A percentile compares a stretch with the other conserved stretches of the same genome.
These are phyloP conservation scores for Lichina pygmaea DNA, from an alignment of 495 filamentous ascomycete genomes.

Conservation along the genomic window DNA sequence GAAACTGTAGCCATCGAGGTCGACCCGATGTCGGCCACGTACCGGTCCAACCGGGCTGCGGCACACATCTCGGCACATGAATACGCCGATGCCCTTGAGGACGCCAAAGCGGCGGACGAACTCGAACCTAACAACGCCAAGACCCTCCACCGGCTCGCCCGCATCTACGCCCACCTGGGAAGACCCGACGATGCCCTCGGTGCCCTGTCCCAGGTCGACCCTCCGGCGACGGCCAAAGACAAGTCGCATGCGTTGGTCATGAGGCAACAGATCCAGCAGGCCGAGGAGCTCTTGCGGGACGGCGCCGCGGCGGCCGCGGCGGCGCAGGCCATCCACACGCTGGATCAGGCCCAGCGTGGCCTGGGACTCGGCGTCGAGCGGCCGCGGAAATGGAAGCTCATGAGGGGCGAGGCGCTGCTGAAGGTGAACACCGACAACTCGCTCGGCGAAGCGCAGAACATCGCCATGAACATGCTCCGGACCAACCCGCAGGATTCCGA, in stretches of 20 bases:
- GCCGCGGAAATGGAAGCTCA: slow-evolving; percentile 77
- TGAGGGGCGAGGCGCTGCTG: slow-evolving; percentile 82
- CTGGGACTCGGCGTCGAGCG: slow-evolving; percentile 44
- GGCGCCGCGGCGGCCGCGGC: slow-evolving; percentile 39
- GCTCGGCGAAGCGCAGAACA: slow-evolving; percentile 70
- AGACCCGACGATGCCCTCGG: slow-evolving; percentile 63
- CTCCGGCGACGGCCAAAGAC: slow-evolving; percentile 60
- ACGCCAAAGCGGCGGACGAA: slow-evolving; percentile 53
- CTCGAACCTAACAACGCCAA: slow-evolving; percentile 63
- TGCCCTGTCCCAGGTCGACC: slow-evolving; percentile 44
- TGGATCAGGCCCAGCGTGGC: slow-evolving; percentile 64
- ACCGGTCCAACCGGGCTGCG: slow-evolving; percentile 83
- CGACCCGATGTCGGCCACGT: slow-evolving; percentile 55
- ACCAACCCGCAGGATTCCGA: slow-evolving; percentile 80
- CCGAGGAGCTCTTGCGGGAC: slow-evolving; percentile 43
- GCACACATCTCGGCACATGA: slow-evolving; percentile 67
- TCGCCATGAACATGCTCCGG: slow-evolving; percentile 65
- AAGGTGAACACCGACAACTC: slow-evolving; percentile 80
- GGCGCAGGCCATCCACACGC: slow-evolving; percentile 60
- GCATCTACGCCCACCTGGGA: slow-evolving; percentile 68
- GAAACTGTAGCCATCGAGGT: slow-evolving; percentile 44
- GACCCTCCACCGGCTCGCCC: slow-evolving; percentile 62
- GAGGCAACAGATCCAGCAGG: slow-evolving; percentile 55
- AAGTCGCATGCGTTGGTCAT: slow-evolving; percentile 53
- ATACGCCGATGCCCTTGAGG: slow-evolving; percentile 56